Evolutionary conservation across 371 early-diverging fungal species (phyloP), one percentile per base, ranked within the genome.

Genomic region (Sporodiniella umbellata): DNA sequence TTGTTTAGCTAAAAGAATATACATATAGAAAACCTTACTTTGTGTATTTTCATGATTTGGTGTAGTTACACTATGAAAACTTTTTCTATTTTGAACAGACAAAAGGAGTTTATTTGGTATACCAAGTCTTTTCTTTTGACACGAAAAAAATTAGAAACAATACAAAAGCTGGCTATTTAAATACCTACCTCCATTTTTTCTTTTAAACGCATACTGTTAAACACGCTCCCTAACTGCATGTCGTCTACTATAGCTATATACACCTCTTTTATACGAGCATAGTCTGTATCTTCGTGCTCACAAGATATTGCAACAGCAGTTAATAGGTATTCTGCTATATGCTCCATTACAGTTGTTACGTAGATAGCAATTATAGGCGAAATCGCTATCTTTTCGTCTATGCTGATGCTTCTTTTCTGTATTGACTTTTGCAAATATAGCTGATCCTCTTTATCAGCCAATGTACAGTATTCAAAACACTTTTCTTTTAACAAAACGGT

Each of bases 341-440:
- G 81, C 37, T 82, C 85, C 52, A 84, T 56, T 8, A 84, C 71
- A 8, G 85, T 82, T 1, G 85, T 82, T 11, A 84, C 77, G 62
- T 84, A 84, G 44, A 84, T 84, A 40, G 83, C 85, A 21, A 84
- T 72, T 50, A 82, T 65, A 8, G 85, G 81, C 17, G 80, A 78
- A 31, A 84, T 81, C 6, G 64, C 53, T 1, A 81, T 51, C 10
- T 30, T 37, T 17, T 47, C 30, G 10, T 10, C 10, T 10, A 10
- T 42, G 1, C 31, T 17, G n/a, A 42, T 48, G 19, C 18, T 49
- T 25, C 55, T 45, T 22, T 58, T 53, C 19, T 58, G 52, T 25
- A 56, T 48, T 4, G 52, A 51, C 23, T 46, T 53, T 42, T 56
- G 62, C 23, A 61, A n/a, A 42, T 61, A 49, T 10, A 61, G 33